Conservation (phyloP, 2,329 filamentous ascomycete species). For the Tolypocladium ophioglossoides region DNA sequence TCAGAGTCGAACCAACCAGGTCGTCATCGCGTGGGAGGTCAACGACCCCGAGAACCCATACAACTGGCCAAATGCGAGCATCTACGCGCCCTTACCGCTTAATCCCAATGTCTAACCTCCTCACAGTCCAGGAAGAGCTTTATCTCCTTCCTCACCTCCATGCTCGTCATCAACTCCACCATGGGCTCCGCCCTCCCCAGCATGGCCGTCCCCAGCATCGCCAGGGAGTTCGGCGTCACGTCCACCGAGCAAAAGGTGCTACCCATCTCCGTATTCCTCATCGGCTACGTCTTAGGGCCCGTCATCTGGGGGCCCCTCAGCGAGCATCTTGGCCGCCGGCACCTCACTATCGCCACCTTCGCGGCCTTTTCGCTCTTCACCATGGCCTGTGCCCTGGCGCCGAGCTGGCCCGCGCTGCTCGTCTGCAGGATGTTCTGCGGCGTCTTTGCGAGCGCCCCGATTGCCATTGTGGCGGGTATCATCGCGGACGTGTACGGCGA, state of each 20-base stretch:
- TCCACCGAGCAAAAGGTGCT: constrained; percentile 35
- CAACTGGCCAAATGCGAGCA: constrained; percentile 34
- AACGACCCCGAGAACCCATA: constrained; percentile 42
- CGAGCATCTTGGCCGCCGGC: constrained; percentile 48
- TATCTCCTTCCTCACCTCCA: constrained; percentile 43
- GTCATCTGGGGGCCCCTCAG: constrained; percentile 55
- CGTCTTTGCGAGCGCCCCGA: constrained; percentile 41
- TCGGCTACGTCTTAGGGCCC: constrained; percentile 53
- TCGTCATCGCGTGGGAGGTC: constrained; percentile 33
- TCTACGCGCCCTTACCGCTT: not conserved
- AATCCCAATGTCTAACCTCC: not conserved
- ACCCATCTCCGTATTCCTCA: constrained; percentile 52
- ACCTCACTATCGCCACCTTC: constrained; percentile 30
- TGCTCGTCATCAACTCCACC: constrained; percentile 56
- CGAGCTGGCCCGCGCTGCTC: constrained; percentile 40
- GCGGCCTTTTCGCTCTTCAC: constrained; percentile 35
- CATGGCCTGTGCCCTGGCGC: constrained; percentile 40
- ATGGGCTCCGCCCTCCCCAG: constrained; percentile 55
- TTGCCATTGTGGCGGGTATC: constrained; percentile 49
- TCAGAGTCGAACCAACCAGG: constrained; percentile 18
- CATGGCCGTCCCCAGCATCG: constrained; percentile 49
- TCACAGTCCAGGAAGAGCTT: constrained; percentile 40
- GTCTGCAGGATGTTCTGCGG: constrained; percentile 41
- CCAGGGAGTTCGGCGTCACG: constrained; percentile 44
- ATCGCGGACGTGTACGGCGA: constrained; percentile 54